Conservation (phyloP, 306 rosid genomes). For the Senna tora region DNA sequence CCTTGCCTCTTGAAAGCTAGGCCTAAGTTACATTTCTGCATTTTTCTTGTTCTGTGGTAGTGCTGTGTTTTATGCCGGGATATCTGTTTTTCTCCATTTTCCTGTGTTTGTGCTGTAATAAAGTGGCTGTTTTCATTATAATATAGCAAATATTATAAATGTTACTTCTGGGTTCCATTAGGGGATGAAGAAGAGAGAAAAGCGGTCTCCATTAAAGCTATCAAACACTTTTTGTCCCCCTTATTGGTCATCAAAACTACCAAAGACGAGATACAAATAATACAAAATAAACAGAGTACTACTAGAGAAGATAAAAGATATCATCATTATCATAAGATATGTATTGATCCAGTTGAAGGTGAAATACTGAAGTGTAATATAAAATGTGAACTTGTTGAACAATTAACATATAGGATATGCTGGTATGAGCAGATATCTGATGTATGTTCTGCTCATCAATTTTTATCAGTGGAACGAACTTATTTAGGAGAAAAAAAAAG, state of each 20-base stretch:
- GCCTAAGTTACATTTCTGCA: too few species aligned
- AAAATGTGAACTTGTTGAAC: not conserved
- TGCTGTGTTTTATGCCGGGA: too few species aligned
- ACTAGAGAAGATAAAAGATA: slow-evolving; percentile 26
- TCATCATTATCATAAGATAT: not conserved
- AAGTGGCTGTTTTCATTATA: too few species aligned
- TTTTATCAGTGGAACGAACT: not conserved
- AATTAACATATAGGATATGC: not conserved
- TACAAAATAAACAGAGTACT: not conserved
- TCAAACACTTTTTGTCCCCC: not conserved
- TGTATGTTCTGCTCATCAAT: not conserved
- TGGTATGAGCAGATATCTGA: not conserved
- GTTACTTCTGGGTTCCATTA: too few species aligned
- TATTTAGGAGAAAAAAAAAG: not conserved
- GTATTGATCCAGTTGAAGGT: not conserved
- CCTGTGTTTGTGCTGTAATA: too few species aligned
- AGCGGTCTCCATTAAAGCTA: slow-evolving; percentile 9
- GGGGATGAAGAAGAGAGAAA: not conserved
- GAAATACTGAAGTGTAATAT: not conserved
- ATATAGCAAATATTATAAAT: too few species aligned
- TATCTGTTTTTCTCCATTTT: too few species aligned
- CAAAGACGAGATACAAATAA: not conserved
- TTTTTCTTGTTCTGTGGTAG: too few species aligned
- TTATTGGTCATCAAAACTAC: too few species aligned
- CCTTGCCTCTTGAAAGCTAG: too few species aligned